Percentiles rank a stretch among this genome's conserved stretches.
These are phyloP conservation scores for Clohesyomyces aquaticus DNA, from an alignment of 495 filamentous ascomycete genomes.

Conservation along the genomic window DNA sequence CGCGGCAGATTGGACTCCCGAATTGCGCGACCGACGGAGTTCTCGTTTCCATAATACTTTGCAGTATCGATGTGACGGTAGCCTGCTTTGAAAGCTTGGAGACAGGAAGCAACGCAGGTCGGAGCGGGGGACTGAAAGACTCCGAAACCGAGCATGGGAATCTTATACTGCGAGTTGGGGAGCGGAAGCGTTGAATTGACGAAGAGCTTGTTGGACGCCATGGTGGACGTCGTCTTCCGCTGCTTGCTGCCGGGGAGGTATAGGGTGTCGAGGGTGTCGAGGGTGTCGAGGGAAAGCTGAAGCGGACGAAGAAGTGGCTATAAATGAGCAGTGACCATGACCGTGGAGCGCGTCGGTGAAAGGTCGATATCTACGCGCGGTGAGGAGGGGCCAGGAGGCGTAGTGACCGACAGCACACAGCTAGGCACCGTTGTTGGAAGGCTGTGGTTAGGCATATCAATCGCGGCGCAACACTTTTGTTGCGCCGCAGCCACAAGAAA, in stretches of 20 bases:
- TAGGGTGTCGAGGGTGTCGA: neutral
- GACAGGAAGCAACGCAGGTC: slow-evolving; percentile 59
- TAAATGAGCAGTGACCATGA: no score
- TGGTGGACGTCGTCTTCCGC: neutral
- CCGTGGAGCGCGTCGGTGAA: neutral
- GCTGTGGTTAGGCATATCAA: neutral
- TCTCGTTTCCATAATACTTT: slow-evolving; percentile 71
- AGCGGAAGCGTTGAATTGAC: slow-evolving; percentile 60
- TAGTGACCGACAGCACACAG: neutral
- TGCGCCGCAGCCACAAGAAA: neutral
- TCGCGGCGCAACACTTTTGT: neutral
- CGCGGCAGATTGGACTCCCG: slow-evolving; percentile 58
- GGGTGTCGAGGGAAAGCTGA: neutral
- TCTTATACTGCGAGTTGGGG: slow-evolving; percentile 56
- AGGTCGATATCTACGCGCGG: no score
- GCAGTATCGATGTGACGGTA: slow-evolving; percentile 78
- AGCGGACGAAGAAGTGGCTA: neutral
- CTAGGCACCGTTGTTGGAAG: neutral
- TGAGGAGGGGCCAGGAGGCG: no score
- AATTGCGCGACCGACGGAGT: slow-evolving; percentile 66
- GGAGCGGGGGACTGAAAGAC: slow-evolving; percentile 63
- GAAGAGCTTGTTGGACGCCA: slow-evolving; percentile 25
- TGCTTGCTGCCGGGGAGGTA: neutral
- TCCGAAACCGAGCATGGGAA: slow-evolving; percentile 75
- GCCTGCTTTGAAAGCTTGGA: slow-evolving; percentile 64